Evolutionary conservation across 140 eudicot genomes (phyloP), one percentile per base, ranked within the genome.

Genomic region (Bidens hawaiensis): DNA sequence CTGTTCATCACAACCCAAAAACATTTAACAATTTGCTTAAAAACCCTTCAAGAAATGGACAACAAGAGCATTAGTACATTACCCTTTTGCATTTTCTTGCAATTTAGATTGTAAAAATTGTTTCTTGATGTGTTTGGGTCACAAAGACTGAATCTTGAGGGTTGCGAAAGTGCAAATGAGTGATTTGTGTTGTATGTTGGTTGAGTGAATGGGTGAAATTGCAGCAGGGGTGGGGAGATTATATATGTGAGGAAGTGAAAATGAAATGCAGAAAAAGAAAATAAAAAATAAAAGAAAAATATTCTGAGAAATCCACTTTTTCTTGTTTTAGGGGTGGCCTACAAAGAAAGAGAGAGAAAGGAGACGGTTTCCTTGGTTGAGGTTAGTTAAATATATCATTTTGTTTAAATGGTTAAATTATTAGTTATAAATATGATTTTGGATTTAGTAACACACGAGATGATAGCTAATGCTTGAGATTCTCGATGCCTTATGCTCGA

Each of bases 71-170:
- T 46, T 30, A 30, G n/a, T n/a, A n/a, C n/a, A n/a, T 30, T 73
- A 73, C 78, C 78, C 55, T 59, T 73, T 65, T 61, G 76, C 61
- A 70, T 62, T 61, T 70, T 61, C 13, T 19, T 26, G 54, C 23
- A 42, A 30, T 30, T 56, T 15, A 30, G 6, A 24, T 66, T 21
- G 13, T 45, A 45, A 58, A 46, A 27, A 27, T 42, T 4, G 57
- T 27, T 72, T 58, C 30, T 72, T 62, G 65, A 38, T 52, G 26
- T 9, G 57, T 8, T 52, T 62, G 64, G 45, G 64, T 51, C 24
- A 61, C 46, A 13, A 62, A 70, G 55, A 26, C 61, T 70, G 38
- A 8, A 13, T 50, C 24, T 31, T 17, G 1, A 58, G 15, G 40
- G 52, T 23, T 7, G 40, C 24, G 65, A 71, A 62, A 27, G n/a